Percentiles rank a stretch among this genome's conserved stretches.
Conservation (phyloP, 176 grass and related monocot genomes). For the Puya raimondii region DNA sequence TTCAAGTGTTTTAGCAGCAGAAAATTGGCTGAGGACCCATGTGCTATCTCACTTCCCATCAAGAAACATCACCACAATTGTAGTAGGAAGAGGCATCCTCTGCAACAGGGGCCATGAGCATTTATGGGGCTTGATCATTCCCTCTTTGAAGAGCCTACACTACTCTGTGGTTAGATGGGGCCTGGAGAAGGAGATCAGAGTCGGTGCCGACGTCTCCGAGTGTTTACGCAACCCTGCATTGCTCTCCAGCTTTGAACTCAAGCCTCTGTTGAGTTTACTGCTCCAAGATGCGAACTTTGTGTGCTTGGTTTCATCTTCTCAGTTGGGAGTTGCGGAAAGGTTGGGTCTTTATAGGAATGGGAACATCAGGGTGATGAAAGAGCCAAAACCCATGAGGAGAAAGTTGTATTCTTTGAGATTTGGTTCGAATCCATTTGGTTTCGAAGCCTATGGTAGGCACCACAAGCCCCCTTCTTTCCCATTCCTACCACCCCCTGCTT, state of each 20-base stretch:
- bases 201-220: conserved; percentile 2
- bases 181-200: conserved; percentile 24
- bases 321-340: conserved; percentile 6
- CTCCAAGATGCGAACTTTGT: not conserved
- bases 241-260: not conserved
- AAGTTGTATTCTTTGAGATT: conserved; percentile 8
- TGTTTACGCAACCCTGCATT: not conserved
- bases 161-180: conserved; percentile 34
- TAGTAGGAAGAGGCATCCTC: conserved; percentile 16
- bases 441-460: conserved; percentile 18
- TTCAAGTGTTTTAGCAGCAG: conserved; percentile 28
- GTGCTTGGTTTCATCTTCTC: not conserved
- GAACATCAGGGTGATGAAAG: not conserved
- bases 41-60: conserved; percentile 27
- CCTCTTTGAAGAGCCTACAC: conserved; percentile 28
- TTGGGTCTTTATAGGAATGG: not conserved
- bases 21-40: conserved; percentile 35
- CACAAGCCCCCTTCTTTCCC: conserved; percentile 3
- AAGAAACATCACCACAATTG: conserved; percentile 22
- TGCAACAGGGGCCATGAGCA: conserved; percentile 17
- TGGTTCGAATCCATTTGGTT: not conserved
- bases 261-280: conserved; percentile 1
- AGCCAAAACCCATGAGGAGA: not conserved
- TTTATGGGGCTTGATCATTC: conserved; percentile 1
- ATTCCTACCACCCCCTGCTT: conserved; percentile 16